Conservation (phyloP, 441 rosid genomes). For the Codiaeum variegatum region DNA sequence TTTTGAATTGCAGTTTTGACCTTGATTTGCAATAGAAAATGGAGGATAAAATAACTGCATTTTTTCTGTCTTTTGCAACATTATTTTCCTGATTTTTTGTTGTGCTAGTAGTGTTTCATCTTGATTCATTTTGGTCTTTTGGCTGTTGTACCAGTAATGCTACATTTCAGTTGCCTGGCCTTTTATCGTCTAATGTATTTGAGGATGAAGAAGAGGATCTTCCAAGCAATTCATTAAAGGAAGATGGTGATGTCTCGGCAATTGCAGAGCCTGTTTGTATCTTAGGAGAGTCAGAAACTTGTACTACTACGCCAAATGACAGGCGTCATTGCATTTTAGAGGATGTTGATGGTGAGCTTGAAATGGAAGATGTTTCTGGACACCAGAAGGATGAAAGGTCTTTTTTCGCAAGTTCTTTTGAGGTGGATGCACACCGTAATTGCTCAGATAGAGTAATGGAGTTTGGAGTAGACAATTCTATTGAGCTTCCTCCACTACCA, state of each 20-base stretch:
- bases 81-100: neutral
- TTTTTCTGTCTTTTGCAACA: neutral
- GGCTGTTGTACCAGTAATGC: constrained; percentile 64
- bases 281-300: constrained; percentile 41
- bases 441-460: constrained; percentile 32
- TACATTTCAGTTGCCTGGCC: constrained; percentile 84
- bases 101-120: neutral
- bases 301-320: constrained; percentile 43
- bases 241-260: constrained; percentile 34
- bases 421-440: constrained; percentile 38
- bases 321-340: constrained; percentile 70
- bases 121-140: constrained; percentile 14
- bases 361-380: constrained; percentile 91
- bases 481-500: constrained; percentile 40
- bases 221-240: constrained; percentile 40
- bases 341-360: constrained; percentile 91
- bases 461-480: constrained; percentile 34
- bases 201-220: constrained; percentile 72
- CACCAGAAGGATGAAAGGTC: constrained; percentile 52
- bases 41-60: too few relatives aligned
- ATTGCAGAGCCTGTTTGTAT: constrained; percentile 31
- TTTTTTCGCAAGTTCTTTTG: constrained; percentile 26
- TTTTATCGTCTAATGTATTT: constrained; percentile 60
- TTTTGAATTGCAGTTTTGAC: too few relatives aligned
- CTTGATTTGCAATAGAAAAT: too few relatives aligned